These are phyloP conservation scores for Geotrichum ghanense DNA, from an alignment of 805 yeast species.

Conservation along the genomic window DNA sequence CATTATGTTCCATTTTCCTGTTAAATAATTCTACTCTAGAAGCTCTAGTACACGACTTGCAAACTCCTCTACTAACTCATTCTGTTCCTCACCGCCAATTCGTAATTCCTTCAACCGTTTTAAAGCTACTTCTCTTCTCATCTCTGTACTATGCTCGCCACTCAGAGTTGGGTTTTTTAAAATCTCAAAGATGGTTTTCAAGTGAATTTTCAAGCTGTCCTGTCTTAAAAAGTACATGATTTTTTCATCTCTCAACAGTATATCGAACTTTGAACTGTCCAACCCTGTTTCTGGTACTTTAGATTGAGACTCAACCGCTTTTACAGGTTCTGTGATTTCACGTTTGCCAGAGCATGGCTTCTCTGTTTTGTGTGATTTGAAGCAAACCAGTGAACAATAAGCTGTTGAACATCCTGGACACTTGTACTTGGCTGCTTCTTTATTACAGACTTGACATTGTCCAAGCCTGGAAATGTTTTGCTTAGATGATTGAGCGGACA, in stretches of 20 bases:
- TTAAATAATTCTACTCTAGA: constrained; percentile 7
- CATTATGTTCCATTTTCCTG: background rate
- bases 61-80: constrained; percentile 62
- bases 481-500: background rate
- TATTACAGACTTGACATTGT: constrained; percentile 1
- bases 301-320: no score
- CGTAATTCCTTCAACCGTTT: constrained; percentile 51
- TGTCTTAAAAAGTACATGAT: constrained; percentile 37
- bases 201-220: constrained; percentile 46
- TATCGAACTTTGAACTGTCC: no score
- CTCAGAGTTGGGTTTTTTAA: constrained; percentile 36
- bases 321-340: background rate
- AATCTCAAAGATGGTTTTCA: constrained; percentile 37
- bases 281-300: no score
- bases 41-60: constrained; percentile 31
- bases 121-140: constrained; percentile 47
- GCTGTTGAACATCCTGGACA: constrained; percentile 1
- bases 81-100: constrained; percentile 53
- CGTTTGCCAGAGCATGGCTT: background rate
- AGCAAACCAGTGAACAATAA: background rate
- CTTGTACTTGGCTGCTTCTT: constrained; percentile 1
- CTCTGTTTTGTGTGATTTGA: background rate
- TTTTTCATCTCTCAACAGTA: constrained; percentile 26
- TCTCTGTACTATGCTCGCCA: constrained; percentile 41
- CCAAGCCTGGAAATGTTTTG: background rate